Conservation (phyloP, 179 eudicot genomes). For the Beta macrorhiza region DNA sequence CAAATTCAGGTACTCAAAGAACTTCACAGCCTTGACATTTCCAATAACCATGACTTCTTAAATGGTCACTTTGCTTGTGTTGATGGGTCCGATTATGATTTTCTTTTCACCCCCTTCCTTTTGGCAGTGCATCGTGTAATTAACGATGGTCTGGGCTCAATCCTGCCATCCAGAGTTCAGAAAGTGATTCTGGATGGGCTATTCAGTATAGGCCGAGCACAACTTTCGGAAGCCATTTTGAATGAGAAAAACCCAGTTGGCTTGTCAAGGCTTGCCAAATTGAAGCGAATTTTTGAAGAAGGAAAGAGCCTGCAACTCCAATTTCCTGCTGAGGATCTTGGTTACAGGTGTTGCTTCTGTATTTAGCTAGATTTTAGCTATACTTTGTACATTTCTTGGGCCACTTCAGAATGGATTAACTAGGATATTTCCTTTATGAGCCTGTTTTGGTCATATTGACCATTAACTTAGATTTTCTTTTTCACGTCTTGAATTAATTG, state of each 20-base stretch:
- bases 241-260: slow-evolving; percentile 85
- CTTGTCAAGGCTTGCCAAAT: slow-evolving; percentile 69
- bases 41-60: neutral
- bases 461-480: neutral
- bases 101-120: neutral
- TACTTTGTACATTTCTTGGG: neutral
- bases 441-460: neutral
- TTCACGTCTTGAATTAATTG: slow-evolving; percentile 1
- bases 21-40: neutral
- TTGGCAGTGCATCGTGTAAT: slow-evolving; percentile 76
- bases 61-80: neutral
- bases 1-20: slow-evolving; percentile 63
- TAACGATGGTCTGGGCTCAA: slow-evolving; percentile 58
- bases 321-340: slow-evolving; percentile 97
- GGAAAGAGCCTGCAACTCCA: slow-evolving; percentile 98
- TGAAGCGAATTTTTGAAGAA: slow-evolving; percentile 72
- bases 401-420: neutral
- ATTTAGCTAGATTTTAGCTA: neutral
- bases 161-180: slow-evolving; percentile 69
- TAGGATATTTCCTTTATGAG: too few species aligned
- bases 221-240: slow-evolving; percentile 66
- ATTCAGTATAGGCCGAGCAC: slow-evolving; percentile 83
- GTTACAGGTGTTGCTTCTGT: slow-evolving; percentile 60
- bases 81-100: neutral
- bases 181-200: slow-evolving; percentile 69